Evolutionary conservation across 176 grass and related monocot genomes (phyloP).

Genomic region (Triticum monococcum): DNA sequence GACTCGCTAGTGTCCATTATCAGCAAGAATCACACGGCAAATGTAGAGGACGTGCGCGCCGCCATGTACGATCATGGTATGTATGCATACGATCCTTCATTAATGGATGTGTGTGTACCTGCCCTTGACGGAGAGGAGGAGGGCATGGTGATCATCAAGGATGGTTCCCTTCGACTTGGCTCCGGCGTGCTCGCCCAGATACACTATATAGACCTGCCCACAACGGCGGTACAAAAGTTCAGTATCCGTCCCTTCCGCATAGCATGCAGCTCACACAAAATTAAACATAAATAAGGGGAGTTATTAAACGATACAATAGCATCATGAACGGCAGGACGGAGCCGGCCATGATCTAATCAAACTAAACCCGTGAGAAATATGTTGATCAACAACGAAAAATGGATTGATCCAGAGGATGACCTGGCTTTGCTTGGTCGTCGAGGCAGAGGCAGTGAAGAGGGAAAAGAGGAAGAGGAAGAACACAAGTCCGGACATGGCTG

Average conservation of each 20-base stretch:
- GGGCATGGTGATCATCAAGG: constrained; percentile 47
- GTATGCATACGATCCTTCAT: neutral
- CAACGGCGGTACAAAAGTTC: neutral
- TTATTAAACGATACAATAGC: neutral
- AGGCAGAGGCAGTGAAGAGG: constrained; percentile 32
- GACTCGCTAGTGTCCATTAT: no score
- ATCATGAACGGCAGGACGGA: neutral
- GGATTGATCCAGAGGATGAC: constrained; percentile 11
- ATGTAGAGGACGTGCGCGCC: neutral
- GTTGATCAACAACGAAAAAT: neutral
- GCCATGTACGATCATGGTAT: neutral
- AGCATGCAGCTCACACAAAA: neutral
- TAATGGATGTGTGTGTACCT: constrained; percentile 39
- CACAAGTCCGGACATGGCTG: constrained; percentile 21
- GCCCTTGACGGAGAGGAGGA: constrained; percentile 72
- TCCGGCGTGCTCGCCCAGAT: constrained; percentile 63
- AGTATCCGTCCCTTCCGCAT: neutral
- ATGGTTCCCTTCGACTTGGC: constrained; percentile 33
- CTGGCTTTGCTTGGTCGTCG: constrained; percentile 45
- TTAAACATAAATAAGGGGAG: neutral
- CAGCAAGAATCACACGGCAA: neutral
- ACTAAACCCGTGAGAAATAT: constrained; percentile 5
- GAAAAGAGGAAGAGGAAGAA: constrained; percentile 26
- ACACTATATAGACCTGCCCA: constrained; percentile 72
- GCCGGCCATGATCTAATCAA: neutral